These are phyloP conservation scores for Phenoliferia sp. DNA, from an alignment of 1,284 basidiomycete species.

Conservation along the genomic window DNA sequence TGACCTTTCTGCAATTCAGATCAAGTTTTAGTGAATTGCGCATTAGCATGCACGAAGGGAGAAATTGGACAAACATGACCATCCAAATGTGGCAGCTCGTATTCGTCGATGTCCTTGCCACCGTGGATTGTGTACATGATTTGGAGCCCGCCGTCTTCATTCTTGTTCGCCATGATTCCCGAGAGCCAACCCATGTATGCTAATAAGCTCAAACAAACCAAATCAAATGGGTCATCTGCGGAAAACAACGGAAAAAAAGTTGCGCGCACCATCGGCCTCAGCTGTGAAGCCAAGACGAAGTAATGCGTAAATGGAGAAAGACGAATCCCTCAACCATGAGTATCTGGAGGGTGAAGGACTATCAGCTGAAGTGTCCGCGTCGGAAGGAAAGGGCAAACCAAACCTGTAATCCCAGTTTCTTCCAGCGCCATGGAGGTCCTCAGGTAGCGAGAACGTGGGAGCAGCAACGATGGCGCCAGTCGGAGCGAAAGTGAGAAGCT, in stretches of 20 bases:
- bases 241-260: no score
- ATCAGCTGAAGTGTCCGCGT: neutral
- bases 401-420: conserved; percentile 62
- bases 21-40: no score
- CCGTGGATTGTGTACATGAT: conserved; percentile 82
- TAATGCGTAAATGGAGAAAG: conserved; percentile 85
- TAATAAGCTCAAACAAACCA: no score
- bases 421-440: conserved; percentile 72
- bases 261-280: conserved; percentile 80
- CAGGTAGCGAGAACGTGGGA: conserved; percentile 87
- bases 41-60: no score
- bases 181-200: conserved; percentile 64
- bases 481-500: conserved; percentile 73
- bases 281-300: conserved; percentile 84
- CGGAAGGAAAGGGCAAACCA: conserved; percentile 7
- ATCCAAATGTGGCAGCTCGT: conserved; percentile 32
- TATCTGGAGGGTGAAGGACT: conserved; percentile 22
- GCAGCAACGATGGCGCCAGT: conserved; percentile 84
- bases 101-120: conserved; percentile 53
- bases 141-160: conserved; percentile 76
- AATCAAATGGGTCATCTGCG: no score
- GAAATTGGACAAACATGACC: conserved; percentile 29
- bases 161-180: conserved; percentile 40
- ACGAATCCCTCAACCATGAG: conserved; percentile 72
- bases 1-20: conserved; percentile 59